A percentile compares a stretch with the other conserved stretches of the same genome.
These are phyloP conservation scores for Trametes gibbosa DNA, from an alignment of 768 basidiomycete species.

Conservation along the genomic window DNA sequence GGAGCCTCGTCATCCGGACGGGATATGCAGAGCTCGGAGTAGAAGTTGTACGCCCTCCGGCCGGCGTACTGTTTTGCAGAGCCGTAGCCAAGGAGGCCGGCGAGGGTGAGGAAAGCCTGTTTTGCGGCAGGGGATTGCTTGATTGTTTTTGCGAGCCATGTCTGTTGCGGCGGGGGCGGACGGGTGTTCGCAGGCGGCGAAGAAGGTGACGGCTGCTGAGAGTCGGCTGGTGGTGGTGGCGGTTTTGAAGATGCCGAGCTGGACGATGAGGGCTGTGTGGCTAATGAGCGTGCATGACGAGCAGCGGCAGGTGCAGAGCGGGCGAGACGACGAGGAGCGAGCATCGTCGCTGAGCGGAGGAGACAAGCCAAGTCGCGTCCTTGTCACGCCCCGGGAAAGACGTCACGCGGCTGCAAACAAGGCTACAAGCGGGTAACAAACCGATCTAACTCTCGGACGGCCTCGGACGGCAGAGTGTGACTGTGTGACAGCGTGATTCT, in stretches of 20 bases:
- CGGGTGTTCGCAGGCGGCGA: background rate
- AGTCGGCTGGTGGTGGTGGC: background rate
- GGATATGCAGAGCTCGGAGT: slow-evolving; percentile 52
- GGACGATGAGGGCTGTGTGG: background rate
- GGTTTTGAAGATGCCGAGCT: background rate
- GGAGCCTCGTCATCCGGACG: slow-evolving; percentile 55
- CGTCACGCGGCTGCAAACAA: too few relatives aligned
- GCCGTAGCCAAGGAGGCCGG: slow-evolving; percentile 55
- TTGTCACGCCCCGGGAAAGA: background rate
- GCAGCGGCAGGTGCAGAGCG: background rate
- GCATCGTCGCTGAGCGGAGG: background rate
- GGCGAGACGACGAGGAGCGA: background rate
- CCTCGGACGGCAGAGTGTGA: slow-evolving; percentile 5
- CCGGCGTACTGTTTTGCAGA: slow-evolving; percentile 61
- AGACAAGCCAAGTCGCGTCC: background rate
- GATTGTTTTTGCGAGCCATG: slow-evolving; percentile 57
- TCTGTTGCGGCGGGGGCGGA: slow-evolving; percentile 8
- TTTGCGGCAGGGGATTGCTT: slow-evolving; percentile 47
- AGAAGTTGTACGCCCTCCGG: slow-evolving; percentile 54
- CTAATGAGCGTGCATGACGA: slow-evolving; percentile 1
- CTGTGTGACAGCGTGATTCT: slow-evolving; percentile 30
- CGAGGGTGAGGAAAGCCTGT: slow-evolving; percentile 45
- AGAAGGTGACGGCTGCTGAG: background rate
- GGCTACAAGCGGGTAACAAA: background rate
- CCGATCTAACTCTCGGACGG: background rate